Evolutionary conservation across 1,284 basidiomycete species (phyloP).

Genomic region (Porogramme epimiltina): DNA sequence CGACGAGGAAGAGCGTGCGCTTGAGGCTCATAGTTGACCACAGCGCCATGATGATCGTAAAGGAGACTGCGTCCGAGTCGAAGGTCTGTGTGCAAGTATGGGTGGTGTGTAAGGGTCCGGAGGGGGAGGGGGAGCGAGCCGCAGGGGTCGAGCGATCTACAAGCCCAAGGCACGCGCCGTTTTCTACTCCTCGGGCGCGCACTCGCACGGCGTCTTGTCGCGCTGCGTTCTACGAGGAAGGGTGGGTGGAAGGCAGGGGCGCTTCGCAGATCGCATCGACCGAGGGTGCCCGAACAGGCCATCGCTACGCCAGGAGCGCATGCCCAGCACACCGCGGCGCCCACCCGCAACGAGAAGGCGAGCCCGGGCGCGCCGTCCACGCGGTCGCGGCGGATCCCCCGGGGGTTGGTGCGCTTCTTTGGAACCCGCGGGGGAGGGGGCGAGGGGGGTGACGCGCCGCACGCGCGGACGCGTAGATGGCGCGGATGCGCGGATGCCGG

Average conservation of each 20-base stretch:
- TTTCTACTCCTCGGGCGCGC: conserved; percentile 1
- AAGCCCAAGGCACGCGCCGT: not conserved
- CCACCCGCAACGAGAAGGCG: conserved; percentile 1
- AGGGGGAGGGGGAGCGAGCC: conserved; percentile 4
- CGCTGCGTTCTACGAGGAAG: too few relatives aligned
- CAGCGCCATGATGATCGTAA: conserved; percentile 22
- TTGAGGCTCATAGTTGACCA: conserved; percentile 15
- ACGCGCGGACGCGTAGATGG: conserved; percentile 7
- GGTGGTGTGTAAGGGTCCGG: not conserved
- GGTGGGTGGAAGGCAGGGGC: too few relatives aligned
- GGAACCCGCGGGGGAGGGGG: too few relatives aligned
- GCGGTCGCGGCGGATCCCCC: conserved; percentile 5
- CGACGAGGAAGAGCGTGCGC: conserved; percentile 23
- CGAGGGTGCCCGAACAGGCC: not conserved
- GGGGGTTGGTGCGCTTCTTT: conserved; percentile 5
- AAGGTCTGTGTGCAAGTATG: too few relatives aligned
- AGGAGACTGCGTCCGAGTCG: not conserved
- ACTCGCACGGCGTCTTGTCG: too few relatives aligned
- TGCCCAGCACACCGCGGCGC: not conserved
- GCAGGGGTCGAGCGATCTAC: conserved; percentile 1
- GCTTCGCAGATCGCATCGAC: too few relatives aligned
- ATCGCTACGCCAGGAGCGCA: not conserved
- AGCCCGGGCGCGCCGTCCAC: conserved; percentile 10
- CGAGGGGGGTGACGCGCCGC: conserved; percentile 1
- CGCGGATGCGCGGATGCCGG: too few relatives aligned